A percentile compares a stretch with the other conserved stretches of the same genome.
Evolutionary conservation across 1,284 basidiomycete genomes (phyloP).

Genomic region (Melampsora abietis-canadensis): DNA sequence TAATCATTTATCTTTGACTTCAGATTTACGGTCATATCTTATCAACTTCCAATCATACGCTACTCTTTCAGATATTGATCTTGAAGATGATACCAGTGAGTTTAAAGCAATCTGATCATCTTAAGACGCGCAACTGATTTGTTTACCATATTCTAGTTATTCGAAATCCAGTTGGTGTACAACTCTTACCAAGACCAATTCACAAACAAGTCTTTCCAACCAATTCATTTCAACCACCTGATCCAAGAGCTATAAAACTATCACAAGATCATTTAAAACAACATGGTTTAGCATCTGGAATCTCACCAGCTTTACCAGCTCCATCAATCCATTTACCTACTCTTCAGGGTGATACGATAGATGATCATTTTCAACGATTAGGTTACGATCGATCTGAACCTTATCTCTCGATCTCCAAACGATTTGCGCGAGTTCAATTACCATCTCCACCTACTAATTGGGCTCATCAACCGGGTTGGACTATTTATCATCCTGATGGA

Average conservation of each 20-base stretch:
- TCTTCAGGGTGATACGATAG: constrained; percentile 75
- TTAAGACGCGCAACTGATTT: background rate
- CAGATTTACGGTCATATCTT: no score
- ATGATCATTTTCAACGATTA: constrained; percentile 83
- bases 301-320: constrained; percentile 74
- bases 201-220: constrained; percentile 77
- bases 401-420: constrained; percentile 71
- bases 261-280: constrained; percentile 72
- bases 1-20: no score
- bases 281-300: constrained; percentile 74
- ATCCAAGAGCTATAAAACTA: constrained; percentile 66
- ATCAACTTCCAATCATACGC: no score
- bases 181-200: constrained; percentile 75
- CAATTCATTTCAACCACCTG: constrained; percentile 66
- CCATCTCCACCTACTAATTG: constrained; percentile 66
- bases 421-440: constrained; percentile 65
- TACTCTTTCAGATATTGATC: no score
- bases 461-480: constrained; percentile 80
- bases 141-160: constrained; percentile 32
- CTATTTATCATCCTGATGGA: constrained; percentile 67
- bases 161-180: constrained; percentile 84
- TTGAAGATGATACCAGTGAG: no score
- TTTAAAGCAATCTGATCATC: no score
- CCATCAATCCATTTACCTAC: constrained; percentile 76
- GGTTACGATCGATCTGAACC: constrained; percentile 72